Evolutionary conservation across 306 rosid genomes (phyloP).

Genomic region (Gleditsia sinensis): DNA sequence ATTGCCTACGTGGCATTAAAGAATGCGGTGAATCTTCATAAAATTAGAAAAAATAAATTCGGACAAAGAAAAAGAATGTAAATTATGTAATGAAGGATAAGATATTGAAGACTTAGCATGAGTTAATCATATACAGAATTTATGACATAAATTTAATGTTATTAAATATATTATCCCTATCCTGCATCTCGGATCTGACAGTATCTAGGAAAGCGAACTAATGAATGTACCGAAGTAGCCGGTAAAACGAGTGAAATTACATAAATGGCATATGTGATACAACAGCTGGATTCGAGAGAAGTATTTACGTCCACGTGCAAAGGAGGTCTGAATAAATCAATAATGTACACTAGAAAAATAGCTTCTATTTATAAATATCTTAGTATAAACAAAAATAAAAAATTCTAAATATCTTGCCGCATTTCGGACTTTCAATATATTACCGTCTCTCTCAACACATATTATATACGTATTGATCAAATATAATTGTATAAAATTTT

Average conservation of each 20-base stretch:
- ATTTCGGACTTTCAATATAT: background rate
- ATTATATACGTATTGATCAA: no score
- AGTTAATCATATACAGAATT: background rate
- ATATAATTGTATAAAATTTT: no score
- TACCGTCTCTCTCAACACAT: no score
- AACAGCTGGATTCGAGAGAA: no score
- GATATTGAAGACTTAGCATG: background rate
- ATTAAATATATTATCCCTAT: background rate
- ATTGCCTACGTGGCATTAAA: background rate
- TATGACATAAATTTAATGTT: background rate
- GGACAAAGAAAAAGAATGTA: background rate
- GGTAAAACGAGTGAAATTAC: conserved; percentile 24
- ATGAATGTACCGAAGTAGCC: conserved; percentile 26
- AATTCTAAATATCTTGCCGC: background rate
- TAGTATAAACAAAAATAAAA: background rate
- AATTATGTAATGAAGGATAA: background rate
- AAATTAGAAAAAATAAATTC: background rate
- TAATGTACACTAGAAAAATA: background rate
- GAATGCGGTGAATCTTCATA: background rate
- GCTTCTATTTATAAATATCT: background rate
- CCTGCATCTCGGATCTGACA: conserved; percentile 43
- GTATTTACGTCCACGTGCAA: background rate
- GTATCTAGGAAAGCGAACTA: conserved; percentile 19
- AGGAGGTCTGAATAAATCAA: no score
- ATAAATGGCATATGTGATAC: conserved; percentile 1